Base-by-base conservation (phyloP, 495 filamentous ascomycete species). In the Aspergillus kassunensis region DNA sequence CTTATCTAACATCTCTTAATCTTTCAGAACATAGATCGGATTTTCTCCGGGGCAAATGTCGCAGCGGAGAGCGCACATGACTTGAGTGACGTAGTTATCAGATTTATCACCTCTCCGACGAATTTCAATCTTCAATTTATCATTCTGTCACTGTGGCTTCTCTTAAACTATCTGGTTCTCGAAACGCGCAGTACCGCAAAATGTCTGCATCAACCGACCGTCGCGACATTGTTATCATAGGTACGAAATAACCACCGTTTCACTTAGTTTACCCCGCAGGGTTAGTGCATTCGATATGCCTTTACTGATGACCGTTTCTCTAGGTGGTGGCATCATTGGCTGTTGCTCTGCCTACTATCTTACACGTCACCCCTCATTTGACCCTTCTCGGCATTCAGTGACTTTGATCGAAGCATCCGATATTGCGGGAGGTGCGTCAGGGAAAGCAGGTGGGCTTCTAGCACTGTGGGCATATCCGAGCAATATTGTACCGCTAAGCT, bases 281-380 rank as follows among this genome's bases (percentile, higher is more conserved):
- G 11, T 41, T 2, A 24, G 20, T 30, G 16, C 19, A 42, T 31
- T 25, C 12, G 23, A 20, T 19, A 35, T 10, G 44, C 16, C 42
- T 45, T 1, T 46, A 15, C 54, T 60, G 39, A 63, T 37, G 29
- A 16, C n/a, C 34, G n/a, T 45, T 44, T 2, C 36, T 8, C 10
- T 48, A 91, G 92, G 93, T 57, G 93, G 92, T 59, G 93, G 93
- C 62, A 91, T 98, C 49, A 96, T 98, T 61, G 93, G 93, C 59
- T 88, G 85, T 67, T 93, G 90, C 49, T 90, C 89, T 12, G 93
- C 93, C 45, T 98, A 98, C 69, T 97, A 87, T 64, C 75, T 98
- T 12, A 92, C 90, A 2, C 85, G 90, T 54, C 93, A 98, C 68
- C 87, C 89, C 10, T 82, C 81, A 19, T 98, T 86, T 69, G 78